Base-by-base conservation (phyloP, 2,329 filamentous ascomycete species). In the Neopestalotiopsis rosae region DNA sequence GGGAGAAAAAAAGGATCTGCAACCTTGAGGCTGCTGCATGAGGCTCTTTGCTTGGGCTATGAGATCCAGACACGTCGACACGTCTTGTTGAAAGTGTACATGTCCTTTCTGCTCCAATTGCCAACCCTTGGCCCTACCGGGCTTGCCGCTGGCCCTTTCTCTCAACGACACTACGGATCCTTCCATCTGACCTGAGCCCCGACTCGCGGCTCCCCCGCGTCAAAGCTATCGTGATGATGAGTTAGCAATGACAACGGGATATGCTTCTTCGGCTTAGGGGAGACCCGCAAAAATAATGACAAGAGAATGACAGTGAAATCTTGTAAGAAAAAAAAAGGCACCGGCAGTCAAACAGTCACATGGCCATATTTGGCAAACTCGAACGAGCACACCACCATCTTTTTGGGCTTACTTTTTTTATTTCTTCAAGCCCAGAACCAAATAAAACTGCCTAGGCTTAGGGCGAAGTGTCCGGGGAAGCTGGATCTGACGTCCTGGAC, bases 401-500 rank as follows among this genome's bases (percentile, higher is more conserved):
- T 20, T 52, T 17, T 14, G 45, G n/a, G 45, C 45, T 52, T 52
- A 52, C n/a, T 20, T 52, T n/a, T n/a, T 2, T 17, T 17, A 52
- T 52, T 28, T 28, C 24, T 28, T 28, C 24, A 28, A 28, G 24
- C 24, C 24, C 24, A 28, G 24, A 28, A 28, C 24, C 24, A 28
- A 28, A 28, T 0, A 28, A 28, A 28, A 20, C 45, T 7, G 45
- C 45, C n/a, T 20, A 52, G 45, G 45, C 45, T 20, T 52, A 52
- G 45, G n/a, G 45, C 24, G 24, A 28, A 10, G 45, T 3, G 9
- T 52, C 45, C 45, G 45, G 45, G 45, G 45, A 52, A 52, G 45
- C 45, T 52, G 45, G 45, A 52, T 52, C 45, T 52, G 45, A 52
- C 45, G 45, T 20, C 45, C 45, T 52, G 45, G 45, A 52, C 45